phyloP scores from a whole-genome alignment of 768 basidiomycete genomes.

The Suillus hirtellus region DNA sequence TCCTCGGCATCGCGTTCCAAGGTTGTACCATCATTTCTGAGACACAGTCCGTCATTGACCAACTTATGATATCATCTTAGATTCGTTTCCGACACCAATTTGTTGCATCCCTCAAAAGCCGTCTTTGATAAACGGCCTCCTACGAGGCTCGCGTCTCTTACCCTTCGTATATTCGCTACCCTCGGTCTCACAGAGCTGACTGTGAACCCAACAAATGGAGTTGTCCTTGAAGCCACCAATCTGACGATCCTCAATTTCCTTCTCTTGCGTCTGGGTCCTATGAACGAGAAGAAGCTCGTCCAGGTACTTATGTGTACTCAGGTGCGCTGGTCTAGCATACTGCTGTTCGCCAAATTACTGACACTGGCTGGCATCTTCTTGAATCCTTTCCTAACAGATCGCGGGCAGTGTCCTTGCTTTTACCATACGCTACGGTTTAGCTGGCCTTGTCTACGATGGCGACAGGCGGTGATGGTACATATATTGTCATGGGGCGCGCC shows the following conservation, averaged over 20 bases:
- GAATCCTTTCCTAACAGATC: conserved; percentile 41
- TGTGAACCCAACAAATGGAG: conserved; percentile 50
- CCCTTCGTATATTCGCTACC: conserved; percentile 59
- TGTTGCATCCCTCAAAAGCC: conserved; percentile 77
- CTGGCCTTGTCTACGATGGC: conserved; percentile 88
- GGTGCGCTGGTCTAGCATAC: conserved; percentile 38
- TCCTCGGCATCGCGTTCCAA: conserved; percentile 91
- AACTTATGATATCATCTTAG: conserved; percentile 39
- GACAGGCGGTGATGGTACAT: conserved; percentile 62
- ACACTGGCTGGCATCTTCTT: conserved; percentile 10
- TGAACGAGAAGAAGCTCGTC: conserved; percentile 82
- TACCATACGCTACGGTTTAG: conserved; percentile 85
- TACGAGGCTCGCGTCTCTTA: conserved; percentile 49
- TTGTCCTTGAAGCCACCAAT: conserved; percentile 76
- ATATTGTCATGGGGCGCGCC: neutral
- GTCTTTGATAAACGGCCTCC: conserved; percentile 56
- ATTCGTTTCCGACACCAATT: conserved; percentile 70
- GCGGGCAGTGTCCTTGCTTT: conserved; percentile 83
- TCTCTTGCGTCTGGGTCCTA: conserved; percentile 76
- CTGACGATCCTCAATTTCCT: conserved; percentile 90
- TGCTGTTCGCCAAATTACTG: neutral
- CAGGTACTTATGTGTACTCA: conserved; percentile 73
- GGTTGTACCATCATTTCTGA: conserved; percentile 41
- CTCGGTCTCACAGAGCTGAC: conserved; percentile 71
- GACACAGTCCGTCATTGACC: neutral